These are phyloP conservation scores for Nigrograna mackinnonii DNA, from an alignment of 2,329 filamentous ascomycete genomes.

Conservation along the genomic window DNA sequence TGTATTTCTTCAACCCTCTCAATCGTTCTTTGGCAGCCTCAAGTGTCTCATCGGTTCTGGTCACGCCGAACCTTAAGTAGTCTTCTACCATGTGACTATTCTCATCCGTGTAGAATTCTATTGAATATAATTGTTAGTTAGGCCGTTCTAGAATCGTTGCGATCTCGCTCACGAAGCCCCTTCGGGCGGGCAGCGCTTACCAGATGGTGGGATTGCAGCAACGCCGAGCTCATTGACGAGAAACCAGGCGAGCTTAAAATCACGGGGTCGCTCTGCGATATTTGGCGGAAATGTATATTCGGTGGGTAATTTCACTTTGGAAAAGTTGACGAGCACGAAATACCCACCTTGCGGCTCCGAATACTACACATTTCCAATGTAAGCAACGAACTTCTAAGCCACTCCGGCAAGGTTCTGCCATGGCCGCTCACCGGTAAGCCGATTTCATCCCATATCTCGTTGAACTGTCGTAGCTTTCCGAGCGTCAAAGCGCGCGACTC, in stretches of 20 bases:
- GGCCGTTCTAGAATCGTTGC: no score
- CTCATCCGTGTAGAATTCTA: constrained; percentile 89
- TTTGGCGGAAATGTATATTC: constrained; percentile 89
- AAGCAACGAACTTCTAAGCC: no score
- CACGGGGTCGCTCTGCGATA: constrained; percentile 81
- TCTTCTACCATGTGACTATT: constrained; percentile 89
- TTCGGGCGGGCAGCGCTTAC: no score
- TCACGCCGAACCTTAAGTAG: constrained; percentile 93
- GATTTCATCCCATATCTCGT: no score
- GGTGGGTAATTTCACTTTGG: constrained; percentile 79
- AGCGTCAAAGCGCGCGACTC: no score
- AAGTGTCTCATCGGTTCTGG: constrained; percentile 84
- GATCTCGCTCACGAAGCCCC: no score
- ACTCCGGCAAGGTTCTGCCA: no score
- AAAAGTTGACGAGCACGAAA: constrained; percentile 94
- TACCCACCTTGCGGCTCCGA: constrained; percentile 96
- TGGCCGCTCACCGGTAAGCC: no score
- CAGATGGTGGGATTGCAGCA: constrained; percentile 90
- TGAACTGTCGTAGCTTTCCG: no score
- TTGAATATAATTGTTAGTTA: no score
- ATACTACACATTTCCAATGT: no score
- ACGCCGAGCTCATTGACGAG: constrained; percentile 95
- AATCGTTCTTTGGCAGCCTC: constrained; percentile 55
- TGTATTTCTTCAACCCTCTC: constrained; percentile 54
- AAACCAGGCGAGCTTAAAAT: constrained; percentile 97